Evolutionary conservation across 176 grass and related monocot species (phyloP), one percentile per base, ranked within the genome.

Genomic region (Puccinellia tenuiflora): DNA sequence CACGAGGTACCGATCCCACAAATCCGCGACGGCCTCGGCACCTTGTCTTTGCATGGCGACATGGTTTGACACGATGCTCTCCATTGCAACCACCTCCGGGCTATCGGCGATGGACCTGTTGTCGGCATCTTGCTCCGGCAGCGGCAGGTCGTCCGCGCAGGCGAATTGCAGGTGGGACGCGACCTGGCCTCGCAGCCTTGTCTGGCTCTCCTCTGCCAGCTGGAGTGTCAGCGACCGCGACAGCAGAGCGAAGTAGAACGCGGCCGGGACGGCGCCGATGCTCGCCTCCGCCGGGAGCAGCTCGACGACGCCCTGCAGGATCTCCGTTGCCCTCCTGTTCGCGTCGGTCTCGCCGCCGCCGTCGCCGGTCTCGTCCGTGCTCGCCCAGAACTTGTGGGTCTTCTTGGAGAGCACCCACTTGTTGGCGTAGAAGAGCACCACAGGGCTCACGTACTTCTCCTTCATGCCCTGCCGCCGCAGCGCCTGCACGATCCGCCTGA

Each of bases 321-420:
- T 93, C 7, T 22, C 56, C 0, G 84, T 79, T 12, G 90, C 90
- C 80, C 90, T 91, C 79, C 84, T 90, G 64, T 90, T 86, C 0
- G 88, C 90, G 73, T 86, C 87, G 29, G 39, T 86, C 60, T 79
- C 87, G 53, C 90, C 94, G 39, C 83, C 87, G 40, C 84, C 73
- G 31, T 81, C 73, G 79, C 43, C 43, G 65, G 40, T 54, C 5
- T 97, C 86, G 28, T 85, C 86, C 60, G 80, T 89, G 86, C 50
- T 81, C 30, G 92, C 90, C 96, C 90, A 95, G 79, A 95, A 98
- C 86, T 91, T 93, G 85, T 88, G 92, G 18, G 96, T 98, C 79
- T 98, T 98, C 89, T 91, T 88, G 18, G 96, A 98, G 67, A 98
- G 96, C 81, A 95, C 90, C 96, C 96, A 98, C 86, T 98, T 98